Evolutionary conservation across 164 flowering plant genomes (phyloP).

Genomic region (Piper betle): DNA sequence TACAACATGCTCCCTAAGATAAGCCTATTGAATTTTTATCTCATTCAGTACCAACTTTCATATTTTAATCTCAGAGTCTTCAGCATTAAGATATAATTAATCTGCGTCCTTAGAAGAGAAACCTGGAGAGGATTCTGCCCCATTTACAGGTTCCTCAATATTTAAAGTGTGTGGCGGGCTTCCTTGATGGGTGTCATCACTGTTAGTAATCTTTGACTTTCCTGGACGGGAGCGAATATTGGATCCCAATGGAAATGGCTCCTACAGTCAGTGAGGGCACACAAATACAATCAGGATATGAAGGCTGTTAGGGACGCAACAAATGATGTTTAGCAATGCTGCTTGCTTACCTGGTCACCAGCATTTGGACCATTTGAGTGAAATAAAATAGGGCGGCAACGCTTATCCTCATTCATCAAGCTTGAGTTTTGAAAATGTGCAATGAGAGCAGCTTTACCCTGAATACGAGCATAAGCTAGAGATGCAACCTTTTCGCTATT

Average conservation of each 20-base stretch:
- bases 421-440: slow-evolving; percentile 92
- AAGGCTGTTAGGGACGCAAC: not conserved
- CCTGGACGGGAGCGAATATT: slow-evolving; percentile 47
- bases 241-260: slow-evolving; percentile 79
- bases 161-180: slow-evolving; percentile 25
- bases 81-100: slow-evolving; percentile 14
- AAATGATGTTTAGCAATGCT: not conserved
- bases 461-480: slow-evolving; percentile 84
- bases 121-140: slow-evolving; percentile 31
- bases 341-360: slow-evolving; percentile 56
- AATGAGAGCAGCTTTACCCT: slow-evolving; percentile 73
- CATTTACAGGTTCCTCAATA: slow-evolving; percentile 34
- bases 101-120: slow-evolving; percentile 41
- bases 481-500: slow-evolving; percentile 88
- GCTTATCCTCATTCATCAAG: slow-evolving; percentile 91
- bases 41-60: slow-evolving; percentile 8
- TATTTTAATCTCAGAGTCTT: slow-evolving; percentile 20
- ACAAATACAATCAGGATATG: not conserved
- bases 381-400: slow-evolving; percentile 86
- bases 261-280: slow-evolving; percentile 24
- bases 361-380: slow-evolving; percentile 87
- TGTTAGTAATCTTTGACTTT: slow-evolving; percentile 23
- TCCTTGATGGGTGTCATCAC: slow-evolving; percentile 42
- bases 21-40: not conserved
- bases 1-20: slow-evolving; percentile 5